Percentiles rank a stretch among this genome's conserved stretches.
These are phyloP conservation scores for Casuarina glauca DNA, from an alignment of 306 rosid species.

Conservation along the genomic window DNA sequence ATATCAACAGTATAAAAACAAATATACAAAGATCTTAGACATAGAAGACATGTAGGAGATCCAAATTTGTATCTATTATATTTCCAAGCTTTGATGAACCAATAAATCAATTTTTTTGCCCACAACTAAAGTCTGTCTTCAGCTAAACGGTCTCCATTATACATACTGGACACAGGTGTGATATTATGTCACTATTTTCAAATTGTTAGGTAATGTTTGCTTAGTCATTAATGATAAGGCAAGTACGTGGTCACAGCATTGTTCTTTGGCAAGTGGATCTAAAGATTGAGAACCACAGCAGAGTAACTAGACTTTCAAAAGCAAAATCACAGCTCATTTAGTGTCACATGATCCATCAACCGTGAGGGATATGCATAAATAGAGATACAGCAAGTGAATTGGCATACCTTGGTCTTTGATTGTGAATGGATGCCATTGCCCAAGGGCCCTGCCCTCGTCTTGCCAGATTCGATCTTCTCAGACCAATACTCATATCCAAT, in stretches of 20 bases:
- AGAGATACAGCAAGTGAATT: constrained; percentile 11
- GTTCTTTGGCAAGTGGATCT: not conserved
- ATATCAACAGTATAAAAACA: too few relatives aligned
- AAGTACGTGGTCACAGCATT: not conserved
- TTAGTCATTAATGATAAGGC: not conserved
- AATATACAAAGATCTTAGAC: not conserved
- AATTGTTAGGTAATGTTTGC: not conserved
- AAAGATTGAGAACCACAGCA: not conserved
- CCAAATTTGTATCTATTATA: not conserved
- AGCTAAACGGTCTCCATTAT: not conserved
- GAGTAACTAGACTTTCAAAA: not conserved
- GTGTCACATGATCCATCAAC: constrained; percentile 11
- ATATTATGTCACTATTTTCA: not conserved
- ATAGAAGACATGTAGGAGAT: not conserved
- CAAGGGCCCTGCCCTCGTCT: constrained; percentile 35
- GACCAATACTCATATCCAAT: constrained; percentile 43
- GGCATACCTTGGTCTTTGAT: constrained; percentile 52
- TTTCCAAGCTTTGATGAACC: constrained; percentile 5
- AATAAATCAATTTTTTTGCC: constrained; percentile 1
- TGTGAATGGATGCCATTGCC: constrained; percentile 34
- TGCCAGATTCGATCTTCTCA: constrained; percentile 37
- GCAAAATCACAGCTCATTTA: not conserved
- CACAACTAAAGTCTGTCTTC: not conserved
- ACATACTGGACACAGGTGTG: not conserved
- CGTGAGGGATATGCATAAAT: constrained; percentile 7